Evolutionary conservation across 2,329 filamentous ascomycete species (phyloP), one percentile per base, ranked within the genome.

Genomic region (Ilyonectria robusta): DNA sequence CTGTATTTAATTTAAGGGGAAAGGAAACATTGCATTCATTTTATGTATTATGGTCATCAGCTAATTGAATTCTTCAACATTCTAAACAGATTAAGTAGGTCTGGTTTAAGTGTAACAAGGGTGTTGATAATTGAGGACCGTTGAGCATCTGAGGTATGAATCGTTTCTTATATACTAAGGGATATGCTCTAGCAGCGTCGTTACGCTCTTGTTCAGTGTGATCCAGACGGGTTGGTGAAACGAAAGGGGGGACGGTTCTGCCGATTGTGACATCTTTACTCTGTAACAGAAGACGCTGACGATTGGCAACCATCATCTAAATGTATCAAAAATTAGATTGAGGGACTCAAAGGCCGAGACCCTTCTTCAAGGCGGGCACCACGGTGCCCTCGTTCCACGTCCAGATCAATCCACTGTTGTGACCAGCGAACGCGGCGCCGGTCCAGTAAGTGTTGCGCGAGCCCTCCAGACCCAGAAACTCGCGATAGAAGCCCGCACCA

Each of bases 391-490:
- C 70, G 2, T 73, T 72, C 70, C 70, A 73, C 7, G 46, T 57
- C 71, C 71, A 73, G 21, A 74, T 64, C 37, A 71, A 26, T 0
- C 55, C 71, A 17, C 71, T 73, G 59, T 70, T 73, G 17, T 73
- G 71, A 2, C 65, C 72, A 29, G 71, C 60, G n/a, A 72, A 74
- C 0, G 48, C 61, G 23, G 71, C 71, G 1, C 79, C 81, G 1
- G 81, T 79, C 66, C 80, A 83, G 64, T 76, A 83, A 0, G 81
- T 83, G 47, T 75, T 80, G 0, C 73, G 70, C 35, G 75, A 62
- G 0, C 81, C 79, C 69, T 83, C 79, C 9, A 83, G 66, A 0
- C 55, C 70, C 29, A 80, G 76, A 4, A 83, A 50, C 13, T 80
- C 70, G 0, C 68, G 44, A 37, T 80, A 82, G 54, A 82, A 82